These are phyloP conservation scores for Auricularia sp. DNA, from an alignment of 768 basidiomycete species.

Conservation along the genomic window DNA sequence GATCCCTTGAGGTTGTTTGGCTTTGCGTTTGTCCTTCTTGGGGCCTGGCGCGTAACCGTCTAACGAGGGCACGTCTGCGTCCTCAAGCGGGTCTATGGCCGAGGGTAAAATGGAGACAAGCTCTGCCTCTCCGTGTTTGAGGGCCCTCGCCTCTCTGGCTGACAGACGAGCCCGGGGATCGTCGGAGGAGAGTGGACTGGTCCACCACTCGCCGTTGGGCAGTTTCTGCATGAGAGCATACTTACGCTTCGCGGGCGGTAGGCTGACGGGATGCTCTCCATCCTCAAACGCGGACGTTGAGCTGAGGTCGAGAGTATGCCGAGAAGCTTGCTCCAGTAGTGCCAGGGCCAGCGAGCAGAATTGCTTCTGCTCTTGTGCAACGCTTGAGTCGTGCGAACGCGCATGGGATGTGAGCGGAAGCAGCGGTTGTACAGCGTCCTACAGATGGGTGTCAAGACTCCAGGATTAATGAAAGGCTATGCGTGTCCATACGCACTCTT, in stretches of 20 bases:
- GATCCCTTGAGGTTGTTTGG: slow-evolving; percentile 30
- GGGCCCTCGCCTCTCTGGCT: slow-evolving; percentile 33
- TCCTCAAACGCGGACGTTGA: slow-evolving; percentile 1
- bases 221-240: slow-evolving; percentile 76
- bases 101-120: slow-evolving; percentile 65
- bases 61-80: slow-evolving; percentile 32
- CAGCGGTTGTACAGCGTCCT: slow-evolving; percentile 59
- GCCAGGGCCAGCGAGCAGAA: slow-evolving; percentile 68
- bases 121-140: slow-evolving; percentile 60
- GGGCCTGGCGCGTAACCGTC: slow-evolving; percentile 39
- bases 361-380: slow-evolving; percentile 56
- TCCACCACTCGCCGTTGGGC: slow-evolving; percentile 70
- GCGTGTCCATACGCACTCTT: slow-evolving; percentile 35
- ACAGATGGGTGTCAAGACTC: slow-evolving; percentile 4
- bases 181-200: slow-evolving; percentile 47
- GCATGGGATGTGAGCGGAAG: slow-evolving; percentile 58
- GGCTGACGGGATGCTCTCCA: neutral
- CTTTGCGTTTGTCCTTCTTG: slow-evolving; percentile 16
- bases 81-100: slow-evolving; percentile 24
- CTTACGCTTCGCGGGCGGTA: slow-evolving; percentile 27
- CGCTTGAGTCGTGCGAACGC: slow-evolving; percentile 50
- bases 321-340: slow-evolving; percentile 62
- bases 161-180: slow-evolving; percentile 23
- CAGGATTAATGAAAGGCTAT: neutral
- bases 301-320: slow-evolving; percentile 29